Evolutionary conservation across 768 basidiomycete genomes (phyloP), one percentile per base, ranked within the genome.

Genomic region (Amanita molliuscula): DNA sequence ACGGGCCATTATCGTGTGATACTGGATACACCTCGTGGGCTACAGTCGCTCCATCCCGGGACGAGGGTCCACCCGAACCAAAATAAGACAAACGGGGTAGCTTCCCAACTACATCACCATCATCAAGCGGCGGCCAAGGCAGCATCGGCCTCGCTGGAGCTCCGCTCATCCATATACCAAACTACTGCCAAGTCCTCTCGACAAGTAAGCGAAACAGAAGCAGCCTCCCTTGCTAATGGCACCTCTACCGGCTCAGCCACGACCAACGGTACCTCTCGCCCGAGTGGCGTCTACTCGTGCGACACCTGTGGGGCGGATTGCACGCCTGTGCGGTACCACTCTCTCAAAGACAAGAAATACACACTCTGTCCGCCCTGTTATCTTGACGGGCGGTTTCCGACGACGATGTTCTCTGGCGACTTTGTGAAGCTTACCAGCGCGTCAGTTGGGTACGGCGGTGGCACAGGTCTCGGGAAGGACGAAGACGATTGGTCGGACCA

Each of bases 1-100:
- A 98, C 96, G 1, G 96, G 96, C 21, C 96, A 99, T 65, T 99
- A 95, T 81, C 87, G 96, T 51, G 90, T 99, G 60, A 82, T 96
- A 47, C 81, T 98, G 56, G 96, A 99, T 62, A 93, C 95, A 0
- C 96, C 96, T 28, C 88, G 92, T 41, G 96, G 96, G 11, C 77
- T 99, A 1, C 90, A 93, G 57, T 96, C 96, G 11, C 77, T 96
- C 8, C 96, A 92, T 63, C 81, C 88, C 2, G 87, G 88, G 2
- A 85, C 84, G 7, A 77, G 79, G 13, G 78, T 78, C 29, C 58
- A 71, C 4, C 61, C 61, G 11, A 45, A 50, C 21, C 44, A 47
- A 29, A 33, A 61, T 51, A 58, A 37, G 53, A 16, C 56, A 56
- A 51, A 61, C 60, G 51, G 51, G 9, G 44, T 36, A n/a, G 20